Evolutionary conservation across 768 basidiomycete species (phyloP).

Genomic region (Dendrothele bispora): DNA sequence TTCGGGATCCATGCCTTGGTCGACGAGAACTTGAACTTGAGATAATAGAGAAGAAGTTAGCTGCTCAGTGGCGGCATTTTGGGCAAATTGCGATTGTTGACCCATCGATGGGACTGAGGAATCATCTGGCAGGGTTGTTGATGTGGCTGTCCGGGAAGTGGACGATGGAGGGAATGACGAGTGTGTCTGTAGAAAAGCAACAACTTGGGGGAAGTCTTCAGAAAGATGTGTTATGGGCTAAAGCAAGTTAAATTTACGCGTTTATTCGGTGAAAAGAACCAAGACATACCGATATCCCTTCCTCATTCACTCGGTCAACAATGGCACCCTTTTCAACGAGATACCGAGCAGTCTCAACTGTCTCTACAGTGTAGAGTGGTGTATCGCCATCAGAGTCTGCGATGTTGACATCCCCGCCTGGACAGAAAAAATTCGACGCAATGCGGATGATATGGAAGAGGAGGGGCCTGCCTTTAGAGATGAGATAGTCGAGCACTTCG

Average conservation of each 20-base stretch:
- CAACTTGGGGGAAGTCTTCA: constrained; percentile 71
- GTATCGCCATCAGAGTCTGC: constrained; percentile 89
- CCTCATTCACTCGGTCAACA: constrained; percentile 59
- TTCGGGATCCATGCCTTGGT: constrained; percentile 67
- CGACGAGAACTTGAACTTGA: constrained; percentile 68
- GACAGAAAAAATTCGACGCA: too few species aligned
- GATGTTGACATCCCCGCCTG: constrained; percentile 87
- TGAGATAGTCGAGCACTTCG: constrained; percentile 73
- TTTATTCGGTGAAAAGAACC: background rate
- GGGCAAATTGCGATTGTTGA: constrained; percentile 62
- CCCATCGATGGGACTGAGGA: constrained; percentile 11
- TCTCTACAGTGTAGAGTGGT: constrained; percentile 88
- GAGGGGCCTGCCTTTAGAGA: constrained; percentile 74
- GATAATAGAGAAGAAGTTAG: constrained; percentile 68
- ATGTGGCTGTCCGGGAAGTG: constrained; percentile 17
- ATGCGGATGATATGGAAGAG: too few species aligned
- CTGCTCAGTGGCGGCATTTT: constrained; percentile 67
- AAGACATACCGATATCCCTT: constrained; percentile 71
- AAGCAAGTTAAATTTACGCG: constrained; percentile 10
- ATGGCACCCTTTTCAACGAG: constrained; percentile 79
- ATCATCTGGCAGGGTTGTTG: too few species aligned
- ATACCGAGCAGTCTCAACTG: constrained; percentile 71
- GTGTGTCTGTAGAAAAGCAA: constrained; percentile 54
- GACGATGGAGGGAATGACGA: constrained; percentile 19
- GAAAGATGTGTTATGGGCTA: constrained; percentile 71